Percentiles rank a stretch among this genome's conserved stretches.
phyloP scores from a whole-genome alignment of 2,329 filamentous ascomycete species.

The Neocucurbitaria cava region DNA sequence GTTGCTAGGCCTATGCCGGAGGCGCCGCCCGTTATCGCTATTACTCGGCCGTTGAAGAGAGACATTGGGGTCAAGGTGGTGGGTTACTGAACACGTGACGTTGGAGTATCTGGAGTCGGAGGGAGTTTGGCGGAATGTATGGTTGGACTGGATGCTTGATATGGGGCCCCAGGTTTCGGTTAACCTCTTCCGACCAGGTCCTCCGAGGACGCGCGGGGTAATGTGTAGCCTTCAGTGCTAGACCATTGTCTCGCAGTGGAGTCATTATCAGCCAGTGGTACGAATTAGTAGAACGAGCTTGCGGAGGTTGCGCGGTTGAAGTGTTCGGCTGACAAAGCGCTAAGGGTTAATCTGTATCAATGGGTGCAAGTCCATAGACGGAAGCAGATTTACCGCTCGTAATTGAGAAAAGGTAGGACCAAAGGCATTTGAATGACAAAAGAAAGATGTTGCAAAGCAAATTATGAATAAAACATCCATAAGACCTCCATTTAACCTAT shows the following conservation, averaged over 20 bases:
- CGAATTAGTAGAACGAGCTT: background rate
- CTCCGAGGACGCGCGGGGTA: constrained; percentile 1
- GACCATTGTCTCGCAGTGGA: background rate
- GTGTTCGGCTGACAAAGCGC: constrained; percentile 4
- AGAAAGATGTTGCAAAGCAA: background rate
- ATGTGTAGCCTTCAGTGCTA: background rate
- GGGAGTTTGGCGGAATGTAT: background rate
- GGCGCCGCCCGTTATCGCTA: constrained; percentile 38
- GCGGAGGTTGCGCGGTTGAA: background rate
- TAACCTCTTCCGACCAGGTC: background rate
- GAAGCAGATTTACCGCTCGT: background rate
- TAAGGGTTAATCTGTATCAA: background rate
- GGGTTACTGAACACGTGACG: background rate
- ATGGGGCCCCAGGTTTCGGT: background rate
- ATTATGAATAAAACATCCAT: background rate
- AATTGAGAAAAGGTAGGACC: background rate
- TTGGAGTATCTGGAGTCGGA: background rate
- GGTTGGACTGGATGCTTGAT: background rate
- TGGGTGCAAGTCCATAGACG: background rate
- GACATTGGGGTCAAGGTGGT: constrained; percentile 27
- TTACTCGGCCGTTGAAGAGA: constrained; percentile 30
- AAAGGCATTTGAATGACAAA: background rate
- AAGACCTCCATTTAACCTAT: constrained; percentile 9
- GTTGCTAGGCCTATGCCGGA: constrained; percentile 39
- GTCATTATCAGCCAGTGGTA: background rate